Evolutionary conservation across 345 rosid species (phyloP), one percentile per base, ranked within the genome.

Genomic region (Reutealis trisperma): DNA sequence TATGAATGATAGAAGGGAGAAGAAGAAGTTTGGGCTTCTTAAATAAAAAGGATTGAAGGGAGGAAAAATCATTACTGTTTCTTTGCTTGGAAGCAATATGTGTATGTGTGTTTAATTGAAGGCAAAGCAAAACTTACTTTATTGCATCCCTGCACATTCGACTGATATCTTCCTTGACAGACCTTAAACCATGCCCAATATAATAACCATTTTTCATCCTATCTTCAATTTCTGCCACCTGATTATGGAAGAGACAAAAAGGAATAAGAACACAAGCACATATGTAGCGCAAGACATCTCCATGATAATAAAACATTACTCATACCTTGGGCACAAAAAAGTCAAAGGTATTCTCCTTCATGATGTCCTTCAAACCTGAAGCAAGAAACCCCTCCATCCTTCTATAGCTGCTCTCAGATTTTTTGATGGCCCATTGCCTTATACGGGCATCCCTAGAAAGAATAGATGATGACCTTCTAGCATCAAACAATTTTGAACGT

Each of bases 101-200:
- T 1, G 5, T 37, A 6, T 37, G 41, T 34, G 41, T 37, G 41
- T 4, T 37, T 37, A 37, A 37, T 37, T 37, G 41, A 37, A 37
- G 41, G 41, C 41, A 37, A 6, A 37, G 41, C 41, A 4, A 37
- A 34, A 65, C 91, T 84, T 92, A 94, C 99, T 94, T 96, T 69
- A 94, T 90, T 65, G 99, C 99, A 86, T 96, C 99, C 86, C 96
- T 88, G 89, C 99, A 94, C 93, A 96, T 94, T 79, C 94, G 90
- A 83, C 97, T 84, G 83, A 96, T 94, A 85, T 96, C 99, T 80
- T 94, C 97, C 88, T 88, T 94, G 74, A 94, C 97, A 83, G 91
- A 87, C 73, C 82, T 85, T 85, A 96, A 86, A 78, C 99, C 98
- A 83, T 87, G 93, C 81, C 90, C 85, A 55, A 89, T 81, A 74